Conservation (phyloP, 768 basidiomycete species). For the Trametes gibbosa region DNA sequence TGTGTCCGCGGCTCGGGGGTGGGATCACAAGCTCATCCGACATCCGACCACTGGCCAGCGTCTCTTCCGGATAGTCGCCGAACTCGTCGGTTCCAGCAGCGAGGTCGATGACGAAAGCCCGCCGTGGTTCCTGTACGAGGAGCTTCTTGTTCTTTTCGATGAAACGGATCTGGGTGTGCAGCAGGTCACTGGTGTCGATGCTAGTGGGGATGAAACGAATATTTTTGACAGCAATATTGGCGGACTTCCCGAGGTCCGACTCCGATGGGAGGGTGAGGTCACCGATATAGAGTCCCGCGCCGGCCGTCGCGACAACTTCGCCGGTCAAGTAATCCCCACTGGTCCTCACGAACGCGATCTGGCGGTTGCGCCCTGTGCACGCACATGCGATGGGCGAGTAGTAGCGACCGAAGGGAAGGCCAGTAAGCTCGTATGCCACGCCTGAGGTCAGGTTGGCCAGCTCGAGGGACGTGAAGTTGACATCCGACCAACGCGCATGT, state of each 20-base stretch:
- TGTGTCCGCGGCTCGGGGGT: conserved; percentile 18
- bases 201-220: conserved; percentile 51
- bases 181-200: conserved; percentile 41
- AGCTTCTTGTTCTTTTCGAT: conserved; percentile 50
- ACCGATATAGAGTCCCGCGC: conserved; percentile 62
- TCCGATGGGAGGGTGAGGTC: conserved; percentile 49
- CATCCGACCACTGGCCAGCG: conserved; percentile 53
- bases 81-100: conserved; percentile 40
- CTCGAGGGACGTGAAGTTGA: conserved; percentile 61
- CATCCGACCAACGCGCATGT: conserved; percentile 69
- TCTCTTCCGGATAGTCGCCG: conserved; percentile 47
- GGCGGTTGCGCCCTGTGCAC: conserved; percentile 40
- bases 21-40: conserved; percentile 56
- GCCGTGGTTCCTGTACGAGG: conserved; percentile 55
- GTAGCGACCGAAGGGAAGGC: conserved; percentile 65
- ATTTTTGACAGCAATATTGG: conserved; percentile 45
- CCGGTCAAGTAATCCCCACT: conserved; percentile 60
- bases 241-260: conserved; percentile 17
- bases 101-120: conserved; percentile 52
- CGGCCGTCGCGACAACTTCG: conserved; percentile 60
- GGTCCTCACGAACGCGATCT: conserved; percentile 63
- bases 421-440: conserved; percentile 46
- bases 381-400: conserved; percentile 56
- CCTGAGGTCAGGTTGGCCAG: conserved; percentile 50
- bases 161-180: conserved; percentile 50